Evolutionary conservation across 139 green algal species (phyloP).

Genomic region (Penium margaritaceum): DNA sequence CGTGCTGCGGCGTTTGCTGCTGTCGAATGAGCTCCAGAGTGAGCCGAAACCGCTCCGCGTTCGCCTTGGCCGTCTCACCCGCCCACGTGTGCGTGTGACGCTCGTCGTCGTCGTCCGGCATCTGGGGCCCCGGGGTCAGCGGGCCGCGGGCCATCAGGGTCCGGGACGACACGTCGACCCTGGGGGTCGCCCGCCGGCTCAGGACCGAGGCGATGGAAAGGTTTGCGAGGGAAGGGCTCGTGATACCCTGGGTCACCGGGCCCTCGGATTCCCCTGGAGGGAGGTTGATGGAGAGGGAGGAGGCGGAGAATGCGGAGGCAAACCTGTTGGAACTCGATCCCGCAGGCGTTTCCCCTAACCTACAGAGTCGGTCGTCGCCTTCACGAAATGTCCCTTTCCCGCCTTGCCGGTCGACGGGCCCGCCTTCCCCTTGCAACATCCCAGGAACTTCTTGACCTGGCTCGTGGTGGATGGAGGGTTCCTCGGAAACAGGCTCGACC

Average conservation of each 20-base stretch:
- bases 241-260: too few relatives aligned
- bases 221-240: too few relatives aligned
- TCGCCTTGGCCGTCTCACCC: neutral
- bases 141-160: neutral
- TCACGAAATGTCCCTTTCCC: neutral
- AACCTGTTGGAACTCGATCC: too few relatives aligned
- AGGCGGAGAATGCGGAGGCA: too few relatives aligned
- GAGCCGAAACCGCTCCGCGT: neutral
- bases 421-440: neutral
- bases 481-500: too few relatives aligned
- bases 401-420: neutral
- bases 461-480: too few relatives aligned
- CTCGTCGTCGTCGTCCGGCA: neutral
- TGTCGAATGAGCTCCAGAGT: neutral
- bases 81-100: constrained; percentile 1
- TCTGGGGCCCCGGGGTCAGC: neutral
- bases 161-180: neutral
- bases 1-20: neutral
- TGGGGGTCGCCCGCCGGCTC: neutral
- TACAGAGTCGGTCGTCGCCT: neutral
- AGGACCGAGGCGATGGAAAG: too few relatives aligned
- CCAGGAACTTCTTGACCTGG: too few relatives aligned
- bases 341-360: too few relatives aligned
- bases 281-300: too few relatives aligned
- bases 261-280: neutral